Evolutionary conservation across 2,329 filamentous ascomycete species (phyloP), one percentile per base, ranked within the genome.

Genomic region (Talaromyces sp.): DNA sequence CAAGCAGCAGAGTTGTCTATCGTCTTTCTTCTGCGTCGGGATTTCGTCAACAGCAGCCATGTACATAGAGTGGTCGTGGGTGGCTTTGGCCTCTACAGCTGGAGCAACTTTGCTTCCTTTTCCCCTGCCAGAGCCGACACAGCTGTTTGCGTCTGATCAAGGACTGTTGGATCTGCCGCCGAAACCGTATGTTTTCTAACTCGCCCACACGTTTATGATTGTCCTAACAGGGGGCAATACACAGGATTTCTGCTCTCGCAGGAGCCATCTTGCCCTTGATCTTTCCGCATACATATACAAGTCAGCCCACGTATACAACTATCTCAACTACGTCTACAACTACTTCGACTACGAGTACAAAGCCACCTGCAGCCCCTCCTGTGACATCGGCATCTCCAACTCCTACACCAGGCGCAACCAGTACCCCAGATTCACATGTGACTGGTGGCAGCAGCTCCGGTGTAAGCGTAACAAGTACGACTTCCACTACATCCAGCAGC

Each of bases 31-130:
- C 35, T 38, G 35, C 41, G 19, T 31, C 7, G 7, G 19, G 38
- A 32, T 41, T 29, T 29, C 54, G 41, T 38, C 24, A 24, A 51
- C 35, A 41, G 8, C 21, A 57, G 56, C 43, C 49, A 61, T 61
- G 59, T 55, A 61, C 52, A 61, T 53, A 61, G 51, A 58, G 32
- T 56, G 57, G 53, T 52, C 54, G 35, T 61, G 59, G 59, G 55
- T 61, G 56, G 59, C 52, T n/a, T 41, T 61, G 19, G 56, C 56
- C 56, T 58, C 56, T 43, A 51, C 56, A 32, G 59, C 59, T 58
- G 59, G 31, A 38, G 59, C 59, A 35, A 49, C 26, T 26, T 31
- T 61, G 10, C n/a, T 56, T 50, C 55, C 59, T 26, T 49, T 61
- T 32, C 55, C 55, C 31, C 41, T 61, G 51, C 56, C 59, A 55